phyloP scores from a whole-genome alignment of 192 early-diverging fungal genomes.

The Coemansia sp. region DNA sequence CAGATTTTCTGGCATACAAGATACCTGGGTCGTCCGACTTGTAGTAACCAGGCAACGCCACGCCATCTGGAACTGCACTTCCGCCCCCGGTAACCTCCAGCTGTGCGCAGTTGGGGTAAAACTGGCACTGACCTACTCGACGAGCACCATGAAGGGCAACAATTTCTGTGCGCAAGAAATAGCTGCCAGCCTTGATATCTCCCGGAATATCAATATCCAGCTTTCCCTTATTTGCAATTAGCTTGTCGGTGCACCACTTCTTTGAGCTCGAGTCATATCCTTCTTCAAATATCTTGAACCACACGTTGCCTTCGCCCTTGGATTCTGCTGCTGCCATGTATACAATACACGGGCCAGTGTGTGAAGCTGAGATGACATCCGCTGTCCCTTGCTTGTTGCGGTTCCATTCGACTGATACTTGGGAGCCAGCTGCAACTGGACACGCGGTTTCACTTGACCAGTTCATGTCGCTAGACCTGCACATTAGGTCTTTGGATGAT shows the following conservation, averaged over 20 bases:
- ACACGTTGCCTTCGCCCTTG: slow-evolving; percentile 21
- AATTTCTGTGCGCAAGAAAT: slow-evolving; percentile 26
- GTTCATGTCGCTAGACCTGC: slow-evolving; percentile 11
- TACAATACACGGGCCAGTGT: slow-evolving; percentile 26
- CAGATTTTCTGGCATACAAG: slow-evolving; percentile 6
- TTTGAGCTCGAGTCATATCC: slow-evolving; percentile 22
- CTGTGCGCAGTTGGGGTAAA: slow-evolving; percentile 28
- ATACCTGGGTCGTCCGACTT: slow-evolving; percentile 16
- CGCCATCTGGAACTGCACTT: slow-evolving; percentile 15
- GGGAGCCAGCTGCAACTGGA: slow-evolving; percentile 7
- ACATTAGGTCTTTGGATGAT: background rate
- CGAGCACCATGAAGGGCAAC: slow-evolving; percentile 22
- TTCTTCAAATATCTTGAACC: slow-evolving; percentile 46
- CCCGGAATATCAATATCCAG: slow-evolving; percentile 24
- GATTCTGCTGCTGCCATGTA: slow-evolving; percentile 29
- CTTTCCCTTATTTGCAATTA: slow-evolving; percentile 26
- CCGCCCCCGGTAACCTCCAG: slow-evolving; percentile 13
- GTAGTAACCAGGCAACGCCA: slow-evolving; percentile 29
- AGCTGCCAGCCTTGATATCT: slow-evolving; percentile 20
- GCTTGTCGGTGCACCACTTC: slow-evolving; percentile 31
- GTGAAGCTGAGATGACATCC: slow-evolving; percentile 14
- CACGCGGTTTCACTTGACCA: background rate
- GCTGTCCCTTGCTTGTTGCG: background rate
- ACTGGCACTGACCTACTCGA: slow-evolving; percentile 7
- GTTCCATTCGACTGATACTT: slow-evolving; percentile 7